Conservation (phyloP, 768 basidiomycete species). For the Chiua virens region DNA sequence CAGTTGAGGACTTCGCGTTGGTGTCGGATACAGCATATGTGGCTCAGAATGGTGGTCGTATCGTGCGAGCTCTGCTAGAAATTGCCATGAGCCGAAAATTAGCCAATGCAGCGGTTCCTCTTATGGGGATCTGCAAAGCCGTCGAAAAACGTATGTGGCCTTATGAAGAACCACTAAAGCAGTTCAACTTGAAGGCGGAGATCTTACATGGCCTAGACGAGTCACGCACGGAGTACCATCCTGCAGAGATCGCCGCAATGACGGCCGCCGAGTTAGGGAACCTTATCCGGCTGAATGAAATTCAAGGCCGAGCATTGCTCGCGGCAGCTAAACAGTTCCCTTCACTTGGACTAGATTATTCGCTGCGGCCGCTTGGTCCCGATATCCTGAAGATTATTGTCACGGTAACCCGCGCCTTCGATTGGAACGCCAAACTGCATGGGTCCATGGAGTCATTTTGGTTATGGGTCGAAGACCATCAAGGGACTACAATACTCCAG, state of each 20-base stretch:
- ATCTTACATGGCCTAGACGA: conserved; percentile 74
- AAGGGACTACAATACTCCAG: conserved; percentile 81
- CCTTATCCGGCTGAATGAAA: conserved; percentile 82
- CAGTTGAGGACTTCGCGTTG: conserved; percentile 92
- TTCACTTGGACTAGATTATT: conserved; percentile 58
- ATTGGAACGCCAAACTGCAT: conserved; percentile 78
- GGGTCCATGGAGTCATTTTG: conserved; percentile 85
- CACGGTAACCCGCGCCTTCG: conserved; percentile 64
- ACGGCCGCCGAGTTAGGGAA: conserved; percentile 71
- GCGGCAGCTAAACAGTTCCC: conserved; percentile 87
- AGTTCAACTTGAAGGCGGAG: conserved; percentile 76
- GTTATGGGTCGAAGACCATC: conserved; percentile 91
- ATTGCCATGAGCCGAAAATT: conserved; percentile 92
- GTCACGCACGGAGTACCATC: conserved; percentile 80
- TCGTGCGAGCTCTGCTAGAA: conserved; percentile 91
- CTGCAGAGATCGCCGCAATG: conserved; percentile 68
- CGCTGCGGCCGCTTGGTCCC: conserved; percentile 77
- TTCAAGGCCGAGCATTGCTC: conserved; percentile 76
- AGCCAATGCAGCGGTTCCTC: conserved; percentile 75
- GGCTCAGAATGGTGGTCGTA: conserved; percentile 93
- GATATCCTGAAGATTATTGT: conserved; percentile 81
- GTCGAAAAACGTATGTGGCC: conserved; percentile 94
- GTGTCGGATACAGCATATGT: conserved; percentile 94
- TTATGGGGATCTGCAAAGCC: conserved; percentile 91
- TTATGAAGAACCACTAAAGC: conserved; percentile 86